Evolutionary conservation across 257 asterid species (phyloP).

Genomic region (Mitragyna speciosa): DNA sequence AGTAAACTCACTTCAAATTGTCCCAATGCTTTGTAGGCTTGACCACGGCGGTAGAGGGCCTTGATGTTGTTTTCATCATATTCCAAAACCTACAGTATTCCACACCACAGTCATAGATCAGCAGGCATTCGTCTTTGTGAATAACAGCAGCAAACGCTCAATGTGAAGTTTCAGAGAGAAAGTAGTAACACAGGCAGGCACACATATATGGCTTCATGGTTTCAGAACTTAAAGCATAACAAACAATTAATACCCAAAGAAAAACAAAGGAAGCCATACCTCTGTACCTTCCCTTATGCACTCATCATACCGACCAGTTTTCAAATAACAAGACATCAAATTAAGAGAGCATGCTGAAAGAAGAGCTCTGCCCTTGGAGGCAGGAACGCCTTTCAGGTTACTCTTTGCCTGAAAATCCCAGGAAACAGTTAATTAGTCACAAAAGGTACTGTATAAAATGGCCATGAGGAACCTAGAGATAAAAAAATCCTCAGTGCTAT

Average conservation of each 20-base stretch:
- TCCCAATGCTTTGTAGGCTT: conserved; percentile 76
- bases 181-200: neutral
- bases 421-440: conserved; percentile 10
- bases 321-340: conserved; percentile 93
- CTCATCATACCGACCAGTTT: conserved; percentile 71
- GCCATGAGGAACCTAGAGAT: conserved; percentile 6
- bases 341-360: conserved; percentile 84
- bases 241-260: neutral
- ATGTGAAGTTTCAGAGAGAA: neutral
- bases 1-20: conserved; percentile 59
- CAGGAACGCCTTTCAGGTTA: conserved; percentile 65
- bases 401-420: conserved; percentile 68
- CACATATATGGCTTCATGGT: conserved; percentile 7
- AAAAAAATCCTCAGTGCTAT: conserved; percentile 2
- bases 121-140: conserved; percentile 5
- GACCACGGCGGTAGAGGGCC: conserved; percentile 96
- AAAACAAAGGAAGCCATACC: conserved; percentile 45
- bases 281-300: conserved; percentile 87
- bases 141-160: conserved; percentile 2
- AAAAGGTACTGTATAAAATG: conserved; percentile 11
- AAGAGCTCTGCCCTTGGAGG: conserved; percentile 60
- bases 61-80: conserved; percentile 68
- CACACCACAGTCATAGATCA: conserved; percentile 19
- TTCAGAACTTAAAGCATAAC: conserved; percentile 14
- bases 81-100: conserved; percentile 63